Evolutionary conservation across 805 yeast genomes (phyloP).

Genomic region (Tetrapisispora iriomotensis): DNA sequence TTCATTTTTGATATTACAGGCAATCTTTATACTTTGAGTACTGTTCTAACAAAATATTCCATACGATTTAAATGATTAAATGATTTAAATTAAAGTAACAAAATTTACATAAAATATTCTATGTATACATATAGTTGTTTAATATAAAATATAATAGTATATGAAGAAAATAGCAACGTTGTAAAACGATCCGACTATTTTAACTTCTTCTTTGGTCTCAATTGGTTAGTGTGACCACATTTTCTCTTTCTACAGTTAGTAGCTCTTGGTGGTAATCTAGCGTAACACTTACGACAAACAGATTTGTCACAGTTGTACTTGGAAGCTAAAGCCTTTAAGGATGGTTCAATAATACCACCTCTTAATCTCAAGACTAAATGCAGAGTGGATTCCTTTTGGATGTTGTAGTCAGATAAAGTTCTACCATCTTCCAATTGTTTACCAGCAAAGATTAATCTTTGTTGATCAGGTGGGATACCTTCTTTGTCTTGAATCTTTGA

Average conservation of each 20-base stretch:
- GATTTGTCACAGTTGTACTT: conserved; percentile 99
- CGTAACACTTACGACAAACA: conserved; percentile 99
- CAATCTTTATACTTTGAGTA: too few species aligned
- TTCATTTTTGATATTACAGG: too few species aligned
- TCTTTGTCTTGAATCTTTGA: conserved; percentile 98
- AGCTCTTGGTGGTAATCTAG: conserved; percentile 99
- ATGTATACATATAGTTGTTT: conserved; percentile 2
- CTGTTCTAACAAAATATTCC: too few species aligned
- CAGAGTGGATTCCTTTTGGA: conserved; percentile 97
- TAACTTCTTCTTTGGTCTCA: conserved; percentile 99
- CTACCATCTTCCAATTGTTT: conserved; percentile 99
- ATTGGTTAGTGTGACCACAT: conserved; percentile 99
- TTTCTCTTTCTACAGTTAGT: conserved; percentile 99
- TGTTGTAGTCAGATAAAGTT: conserved; percentile 98
- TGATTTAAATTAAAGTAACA: conserved; percentile 3
- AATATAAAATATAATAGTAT: conserved; percentile 3
- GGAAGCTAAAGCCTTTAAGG: conserved; percentile 97
- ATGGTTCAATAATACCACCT: conserved; percentile 99
- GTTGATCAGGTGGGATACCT: conserved; percentile 99
- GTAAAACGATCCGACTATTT: conserved; percentile 50
- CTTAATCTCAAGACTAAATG: conserved; percentile 95
- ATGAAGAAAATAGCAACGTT: conserved; percentile 3
- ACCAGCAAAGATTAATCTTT: conserved; percentile 99
- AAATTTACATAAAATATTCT: conserved; percentile 1
- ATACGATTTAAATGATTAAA: conserved; percentile 1